Percentiles rank a stretch among this genome's conserved stretches.
Conservation (phyloP, 1,284 basidiomycete species). For the Somion occarium region DNA sequence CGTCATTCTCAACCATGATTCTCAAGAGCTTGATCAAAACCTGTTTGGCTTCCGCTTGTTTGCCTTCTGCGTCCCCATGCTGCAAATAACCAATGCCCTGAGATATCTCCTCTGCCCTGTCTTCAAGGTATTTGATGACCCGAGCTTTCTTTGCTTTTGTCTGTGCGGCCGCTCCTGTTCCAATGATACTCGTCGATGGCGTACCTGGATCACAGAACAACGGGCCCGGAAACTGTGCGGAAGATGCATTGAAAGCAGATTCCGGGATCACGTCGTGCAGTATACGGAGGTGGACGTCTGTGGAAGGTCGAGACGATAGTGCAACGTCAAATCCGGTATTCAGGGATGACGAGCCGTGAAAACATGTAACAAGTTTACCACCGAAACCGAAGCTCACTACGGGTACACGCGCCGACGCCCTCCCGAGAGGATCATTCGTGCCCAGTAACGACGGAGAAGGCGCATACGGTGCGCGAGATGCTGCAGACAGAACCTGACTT, state of each 20-base stretch:
- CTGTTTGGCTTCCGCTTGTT: slow-evolving; percentile 72
- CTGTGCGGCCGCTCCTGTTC: slow-evolving; percentile 55
- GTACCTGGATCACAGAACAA: slow-evolving; percentile 74
- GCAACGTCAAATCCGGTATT: slow-evolving; percentile 76
- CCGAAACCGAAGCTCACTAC: slow-evolving; percentile 88
- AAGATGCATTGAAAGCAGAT: slow-evolving; percentile 53
- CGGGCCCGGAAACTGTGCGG: slow-evolving; percentile 77
- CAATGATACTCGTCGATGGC: slow-evolving; percentile 63
- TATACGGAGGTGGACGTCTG: slow-evolving; percentile 64
- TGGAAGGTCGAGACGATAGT: slow-evolving; percentile 64
- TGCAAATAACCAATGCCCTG: slow-evolving; percentile 73
- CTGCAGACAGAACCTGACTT: slow-evolving; percentile 39
- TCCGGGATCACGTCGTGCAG: slow-evolving; percentile 68
- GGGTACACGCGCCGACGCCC: slow-evolving; percentile 71
- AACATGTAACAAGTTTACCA: slow-evolving; percentile 81
- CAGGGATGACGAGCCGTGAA: slow-evolving; percentile 67
- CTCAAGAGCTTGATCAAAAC: slow-evolving; percentile 73
- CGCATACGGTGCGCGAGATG: slow-evolving; percentile 50
- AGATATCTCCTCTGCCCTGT: slow-evolving; percentile 72
- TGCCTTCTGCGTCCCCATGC: slow-evolving; percentile 45
- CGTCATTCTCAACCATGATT: slow-evolving; percentile 84
- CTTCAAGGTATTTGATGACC: slow-evolving; percentile 73
- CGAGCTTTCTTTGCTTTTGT: slow-evolving; percentile 81
- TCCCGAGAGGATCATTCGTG: slow-evolving; percentile 78
- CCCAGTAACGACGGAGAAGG: slow-evolving; percentile 76